Evolutionary conservation across 495 filamentous ascomycete species (phyloP).

Genomic region (Tuber melanosporum): DNA sequence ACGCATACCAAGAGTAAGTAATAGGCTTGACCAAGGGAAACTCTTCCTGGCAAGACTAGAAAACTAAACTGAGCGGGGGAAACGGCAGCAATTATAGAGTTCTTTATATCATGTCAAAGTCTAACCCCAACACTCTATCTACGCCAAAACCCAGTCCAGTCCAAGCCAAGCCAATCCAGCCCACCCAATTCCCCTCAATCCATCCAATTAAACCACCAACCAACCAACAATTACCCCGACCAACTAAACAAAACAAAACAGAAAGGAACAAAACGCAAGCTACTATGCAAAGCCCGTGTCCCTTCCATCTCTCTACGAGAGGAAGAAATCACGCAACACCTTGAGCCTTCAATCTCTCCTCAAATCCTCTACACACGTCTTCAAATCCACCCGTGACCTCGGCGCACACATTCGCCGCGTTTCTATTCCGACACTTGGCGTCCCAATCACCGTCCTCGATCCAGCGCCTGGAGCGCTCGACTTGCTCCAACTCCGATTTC

Average conservation of each 20-base stretch:
- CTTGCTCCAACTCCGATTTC: constrained; percentile 68
- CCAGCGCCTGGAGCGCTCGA: constrained; percentile 74
- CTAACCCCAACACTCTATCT: neutral
- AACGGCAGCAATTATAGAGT: neutral
- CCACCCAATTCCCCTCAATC: neutral
- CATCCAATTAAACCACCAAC: neutral
- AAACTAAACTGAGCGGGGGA: neutral
- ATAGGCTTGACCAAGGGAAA: neutral
- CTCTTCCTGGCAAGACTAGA: neutral
- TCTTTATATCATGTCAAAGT: neutral
- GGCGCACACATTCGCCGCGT: constrained; percentile 69
- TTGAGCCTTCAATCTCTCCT: constrained; percentile 47
- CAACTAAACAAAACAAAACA: neutral
- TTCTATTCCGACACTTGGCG: constrained; percentile 61
- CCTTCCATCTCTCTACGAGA: neutral
- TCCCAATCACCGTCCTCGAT: constrained; percentile 75
- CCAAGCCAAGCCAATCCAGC: neutral
- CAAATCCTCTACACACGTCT: constrained; percentile 65
- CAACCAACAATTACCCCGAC: neutral
- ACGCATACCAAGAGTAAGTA: neutral
- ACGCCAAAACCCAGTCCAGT: neutral
- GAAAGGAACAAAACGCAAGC: neutral
- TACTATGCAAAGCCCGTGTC: neutral
- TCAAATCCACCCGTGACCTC: constrained; percentile 91
- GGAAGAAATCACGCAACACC: constrained; percentile 23